phyloP scores from a whole-genome alignment of 768 basidiomycete species.

The Suillus occidentalis region DNA sequence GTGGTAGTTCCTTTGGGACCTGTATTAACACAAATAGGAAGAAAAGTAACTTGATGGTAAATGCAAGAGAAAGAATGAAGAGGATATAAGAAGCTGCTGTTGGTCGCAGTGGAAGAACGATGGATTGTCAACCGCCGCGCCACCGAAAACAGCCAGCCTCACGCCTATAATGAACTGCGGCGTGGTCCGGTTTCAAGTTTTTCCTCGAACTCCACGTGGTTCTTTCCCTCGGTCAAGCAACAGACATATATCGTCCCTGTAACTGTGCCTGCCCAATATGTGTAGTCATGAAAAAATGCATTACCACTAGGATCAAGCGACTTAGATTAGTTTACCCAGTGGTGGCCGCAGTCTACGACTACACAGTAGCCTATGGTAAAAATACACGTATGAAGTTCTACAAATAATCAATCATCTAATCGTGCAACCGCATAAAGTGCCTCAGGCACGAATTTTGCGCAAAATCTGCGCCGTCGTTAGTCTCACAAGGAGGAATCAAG shows the following conservation, averaged over 20 bases:
- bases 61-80: neutral
- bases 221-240: neutral
- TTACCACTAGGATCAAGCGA: neutral
- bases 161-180: conserved; percentile 1
- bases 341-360: neutral
- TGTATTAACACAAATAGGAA: conserved; percentile 4
- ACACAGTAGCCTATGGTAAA: neutral
- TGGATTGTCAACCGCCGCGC: neutral
- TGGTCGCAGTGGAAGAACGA: neutral
- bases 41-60: conserved; percentile 1
- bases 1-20: conserved; percentile 5
- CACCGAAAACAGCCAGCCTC: neutral
- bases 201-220: neutral
- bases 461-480: conserved; percentile 19
- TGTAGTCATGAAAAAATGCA: neutral
- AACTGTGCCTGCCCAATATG: neutral
- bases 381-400: conserved; percentile 4
- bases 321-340: conserved; percentile 1
- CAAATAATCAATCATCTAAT: too few relatives aligned
- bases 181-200: neutral
- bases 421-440: conserved; percentile 29
- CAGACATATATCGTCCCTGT: neutral
- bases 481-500: conserved; percentile 1
- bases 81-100: neutral
- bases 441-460: conserved; percentile 29